Base-by-base conservation (phyloP, 345 rosid species). In the Boechera retrofracta region DNA sequence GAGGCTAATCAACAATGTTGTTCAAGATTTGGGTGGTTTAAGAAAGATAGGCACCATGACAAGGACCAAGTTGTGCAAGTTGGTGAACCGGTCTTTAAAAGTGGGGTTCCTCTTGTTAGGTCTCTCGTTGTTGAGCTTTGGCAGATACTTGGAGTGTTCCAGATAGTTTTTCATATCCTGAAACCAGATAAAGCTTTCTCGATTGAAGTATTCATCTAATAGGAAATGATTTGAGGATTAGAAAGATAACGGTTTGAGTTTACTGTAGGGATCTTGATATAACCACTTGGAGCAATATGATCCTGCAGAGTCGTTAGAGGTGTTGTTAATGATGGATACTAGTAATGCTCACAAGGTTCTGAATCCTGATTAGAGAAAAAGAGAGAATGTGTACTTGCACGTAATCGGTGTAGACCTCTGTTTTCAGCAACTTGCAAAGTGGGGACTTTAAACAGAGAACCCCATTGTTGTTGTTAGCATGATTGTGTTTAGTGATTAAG, bases 71-170 rank as follows among this genome's bases (percentile, higher is more conserved):
- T 87, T 90, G 51, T 90, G 84, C 74, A 92, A 86, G 80, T 92
- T 87, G 48, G 79, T 82, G 81, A 94, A 90, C 8, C 94, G 85
- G 33, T 86, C 77, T 86, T 86, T 89, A 65, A 81, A 86, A 18
- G 81, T 89, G 26, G 89, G 76, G 79, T 89, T 92, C 77, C 91
- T 85, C 69, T 74, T 62, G n/a, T 61, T 76, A 24, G 94, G 87
- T 57, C 78, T 81, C 87, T 91, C 98, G 55, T 95, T 94, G 84
- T 89, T 90, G 68, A 94, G 94, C 85, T 75, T 90, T 2, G 93
- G 95, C 61, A 94, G 91, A 79, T 86, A 94, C 83, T 82, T 86
- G 69, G 94, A 94, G 48, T 92, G 88, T 49, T 80, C 56, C 39
- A 79, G 1, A 7, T 79, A 79, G 5, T 74, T 31, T 12, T 16